These are phyloP conservation scores for Trichoderma atrobrunneum DNA, from an alignment of 2,329 filamentous ascomycete genomes.

Conservation along the genomic window DNA sequence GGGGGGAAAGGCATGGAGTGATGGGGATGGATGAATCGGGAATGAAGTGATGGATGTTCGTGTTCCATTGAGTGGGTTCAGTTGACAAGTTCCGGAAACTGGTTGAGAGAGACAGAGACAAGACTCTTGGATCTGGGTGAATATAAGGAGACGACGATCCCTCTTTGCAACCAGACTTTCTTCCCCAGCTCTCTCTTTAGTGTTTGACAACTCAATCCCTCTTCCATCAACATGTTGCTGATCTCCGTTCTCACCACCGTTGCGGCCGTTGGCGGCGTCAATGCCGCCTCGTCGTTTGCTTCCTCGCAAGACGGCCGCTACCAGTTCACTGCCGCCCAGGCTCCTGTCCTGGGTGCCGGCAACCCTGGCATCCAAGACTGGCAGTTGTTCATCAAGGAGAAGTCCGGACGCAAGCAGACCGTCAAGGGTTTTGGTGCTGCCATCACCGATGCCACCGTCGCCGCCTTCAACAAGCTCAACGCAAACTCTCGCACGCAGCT, in stretches of 20 bases:
- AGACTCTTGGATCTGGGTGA: background rate
- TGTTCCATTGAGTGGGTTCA: background rate
- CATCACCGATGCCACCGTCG: slow-evolving; percentile 42
- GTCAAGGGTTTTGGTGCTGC: slow-evolving; percentile 43
- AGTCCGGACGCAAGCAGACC: slow-evolving; percentile 35
- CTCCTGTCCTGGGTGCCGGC: slow-evolving; percentile 35
- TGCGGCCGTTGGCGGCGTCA: slow-evolving; percentile 14
- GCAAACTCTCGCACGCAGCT: slow-evolving; percentile 31
- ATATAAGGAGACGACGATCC: slow-evolving; percentile 18
- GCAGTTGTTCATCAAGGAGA: slow-evolving; percentile 40
- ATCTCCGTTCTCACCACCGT: slow-evolving; percentile 14
- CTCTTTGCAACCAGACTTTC: background rate
- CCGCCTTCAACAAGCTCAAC: slow-evolving; percentile 37
- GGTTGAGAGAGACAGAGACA: background rate
- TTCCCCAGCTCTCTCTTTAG: background rate
- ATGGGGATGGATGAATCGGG: background rate
- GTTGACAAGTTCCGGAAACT: background rate
- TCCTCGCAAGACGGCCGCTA: slow-evolving; percentile 39
- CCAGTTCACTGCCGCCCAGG: slow-evolving; percentile 34
- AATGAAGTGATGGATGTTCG: background rate
- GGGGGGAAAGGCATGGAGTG: background rate
- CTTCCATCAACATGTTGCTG: slow-evolving; percentile 12
- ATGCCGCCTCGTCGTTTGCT: slow-evolving; percentile 23
- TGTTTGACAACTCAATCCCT: background rate
- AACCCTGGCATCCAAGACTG: slow-evolving; percentile 36